Evolutionary conservation across 1,284 basidiomycete species (phyloP), one percentile per base, ranked within the genome.

Genomic region (Exobasidium rhododendri): DNA sequence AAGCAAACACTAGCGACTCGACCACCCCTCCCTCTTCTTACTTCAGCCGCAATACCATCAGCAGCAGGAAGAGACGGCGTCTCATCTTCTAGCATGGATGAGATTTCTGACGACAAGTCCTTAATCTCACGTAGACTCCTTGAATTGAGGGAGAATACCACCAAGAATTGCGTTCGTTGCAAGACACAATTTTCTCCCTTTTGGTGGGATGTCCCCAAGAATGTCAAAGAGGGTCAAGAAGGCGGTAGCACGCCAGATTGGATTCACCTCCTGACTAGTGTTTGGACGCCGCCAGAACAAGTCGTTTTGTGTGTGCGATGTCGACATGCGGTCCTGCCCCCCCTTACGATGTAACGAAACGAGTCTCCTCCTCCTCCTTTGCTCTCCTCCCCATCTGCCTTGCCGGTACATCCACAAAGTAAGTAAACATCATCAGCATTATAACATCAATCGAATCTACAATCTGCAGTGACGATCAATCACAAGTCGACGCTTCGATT

Each of bases 131-230:
- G 24, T 50, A 10, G 28, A 13, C 17, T 6, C 13, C 14, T 17
- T 40, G 17, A 40, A 10, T 17, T 40, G 7, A 40, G 35, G 10
- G 17, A 17, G 10, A 40, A 7, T 10, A 17, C 10, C 7, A 17
- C 17, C 10, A 40, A 40, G 3, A 31, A 30, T 3, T 71, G 69
- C 31, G 40, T 31, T 13, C 35, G 58, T 2, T 71, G 69, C 61
- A 55, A 57, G 7, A 64, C 69, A 7, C 14, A 32, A 4, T 67
- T 69, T 60, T 67, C 65, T 17, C 69, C 69, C 1, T 69, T 63
- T 44, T 71, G 69, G 69, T 71, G 67, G 40, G 14, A 20, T 49
- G 11, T 57, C 13, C 56, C 32, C 26, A 10, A 24, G n/a, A 22
- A 45, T 24, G 52, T 29, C 7, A 50, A 50, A 50, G 47, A 31